phyloP scores from a whole-genome alignment of 2,329 filamentous ascomycete species.

The Ophiostoma ips region DNA sequence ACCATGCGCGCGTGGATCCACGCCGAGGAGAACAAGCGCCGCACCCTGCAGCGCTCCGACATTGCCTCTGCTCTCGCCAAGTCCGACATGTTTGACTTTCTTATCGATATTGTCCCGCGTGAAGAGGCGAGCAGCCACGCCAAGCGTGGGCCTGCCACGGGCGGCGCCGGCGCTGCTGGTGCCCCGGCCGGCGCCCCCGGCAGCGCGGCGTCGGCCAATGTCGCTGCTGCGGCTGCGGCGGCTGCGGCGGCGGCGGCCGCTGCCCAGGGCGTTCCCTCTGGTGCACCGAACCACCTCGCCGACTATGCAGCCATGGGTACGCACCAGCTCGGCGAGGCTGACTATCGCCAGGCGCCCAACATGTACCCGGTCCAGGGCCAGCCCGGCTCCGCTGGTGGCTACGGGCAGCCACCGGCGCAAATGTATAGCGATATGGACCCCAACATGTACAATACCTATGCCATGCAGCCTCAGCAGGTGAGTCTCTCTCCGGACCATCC shows the following conservation, averaged over 20 bases:
- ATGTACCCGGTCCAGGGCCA: constrained; percentile 74
- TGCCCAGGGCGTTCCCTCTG: constrained; percentile 31
- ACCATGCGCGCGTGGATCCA: constrained; percentile 99
- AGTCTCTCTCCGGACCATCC: constrained; percentile 20
- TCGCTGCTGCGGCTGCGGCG: constrained; percentile 9
- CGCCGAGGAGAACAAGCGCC: constrained; percentile 94
- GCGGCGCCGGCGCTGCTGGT: constrained; percentile 17
- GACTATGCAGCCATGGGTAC: constrained; percentile 44
- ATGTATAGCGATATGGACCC: constrained; percentile 71
- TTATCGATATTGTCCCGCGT: constrained; percentile 95
- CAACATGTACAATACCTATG: constrained; percentile 68
- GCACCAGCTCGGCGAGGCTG: constrained; percentile 55
- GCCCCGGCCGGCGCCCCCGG: constrained; percentile 27
- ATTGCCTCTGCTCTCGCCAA: constrained; percentile 93
- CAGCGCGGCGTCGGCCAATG: constrained; percentile 28
- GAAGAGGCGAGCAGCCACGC: constrained; percentile 81
- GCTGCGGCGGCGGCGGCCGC: constrained; percentile 15
- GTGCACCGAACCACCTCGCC: constrained; percentile 41
- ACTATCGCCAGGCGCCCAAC: constrained; percentile 64
- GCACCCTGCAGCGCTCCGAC: constrained; percentile 87
- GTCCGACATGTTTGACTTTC: constrained; percentile 99
- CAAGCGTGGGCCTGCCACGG: constrained; percentile 52
- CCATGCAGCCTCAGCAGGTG: constrained; percentile 75
- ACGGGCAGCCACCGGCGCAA: constrained; percentile 62
- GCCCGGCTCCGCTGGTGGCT: constrained; percentile 53